Evolutionary conservation across 2,329 filamentous ascomycete species (phyloP), one percentile per base, ranked within the genome.

Genomic region (Aplosporella prunicola): DNA sequence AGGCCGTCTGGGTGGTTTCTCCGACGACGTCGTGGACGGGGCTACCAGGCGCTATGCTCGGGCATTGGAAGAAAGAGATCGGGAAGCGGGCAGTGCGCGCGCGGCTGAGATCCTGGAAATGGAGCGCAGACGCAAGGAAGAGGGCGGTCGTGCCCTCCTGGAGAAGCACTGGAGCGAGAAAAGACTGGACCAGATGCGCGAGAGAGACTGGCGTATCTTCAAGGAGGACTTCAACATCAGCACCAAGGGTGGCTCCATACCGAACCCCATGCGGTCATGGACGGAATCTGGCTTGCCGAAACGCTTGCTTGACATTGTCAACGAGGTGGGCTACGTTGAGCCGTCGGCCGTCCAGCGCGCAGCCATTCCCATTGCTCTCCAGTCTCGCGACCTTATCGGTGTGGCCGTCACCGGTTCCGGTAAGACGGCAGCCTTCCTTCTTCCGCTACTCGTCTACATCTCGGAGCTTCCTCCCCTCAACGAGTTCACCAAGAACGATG

Each of bases 121-220:
- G 73, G 87, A 93, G 62, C 68, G 81, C 42, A 74, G 79, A 46
- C 77, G 80, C 20, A 81, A 78, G 51, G 81, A 93, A 52, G 76
- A 82, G 45, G 77, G 78, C 9, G 64, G 68, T 1, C 74, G 82
- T 44, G 85, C 80, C 45, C 80, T 80, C 22, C 70, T 93, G 40
- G 88, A 93, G 50, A 88, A 88, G 60, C 87, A 94, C 61, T 98
- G 91, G 91, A 87, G 83, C 39, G 85, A 95, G 56, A 98, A 98
- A 76, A 74, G 72, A 44, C 67, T 96, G 45, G 78, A 83, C 10
- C 84, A 94, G 51, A 98, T 98, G 91, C 83, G 86, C 45, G 88
- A 96, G 63, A 74, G 91, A 57, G 91, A 98, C 62, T 98, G 91
- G 91, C 84, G 91, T 56, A 96, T 98, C 51, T 95, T 98, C 77